Base-by-base conservation (phyloP, 1,284 basidiomycete genomes). In the Ustilago hordei region DNA sequence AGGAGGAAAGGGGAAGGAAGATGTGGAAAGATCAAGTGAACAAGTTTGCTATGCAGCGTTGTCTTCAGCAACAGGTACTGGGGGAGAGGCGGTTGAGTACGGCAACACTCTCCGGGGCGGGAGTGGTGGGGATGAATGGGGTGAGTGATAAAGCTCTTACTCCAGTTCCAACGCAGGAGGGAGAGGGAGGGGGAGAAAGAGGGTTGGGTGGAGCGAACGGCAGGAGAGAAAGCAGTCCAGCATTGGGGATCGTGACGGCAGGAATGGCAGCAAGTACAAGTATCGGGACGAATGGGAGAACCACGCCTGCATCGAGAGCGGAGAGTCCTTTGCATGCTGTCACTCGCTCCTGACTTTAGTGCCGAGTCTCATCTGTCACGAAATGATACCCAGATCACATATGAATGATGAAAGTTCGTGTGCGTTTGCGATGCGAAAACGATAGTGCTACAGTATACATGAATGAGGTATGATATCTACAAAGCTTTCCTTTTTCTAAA, bases 21-120 rank as follows among this genome's bases (percentile, higher is more conserved):
- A 62, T 67, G 2, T 76, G 74, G 74, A 76, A 76, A 54, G 65
- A 68, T 43, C 47, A 76, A 3, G 65, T 76, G 3, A 65, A 76
- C 31, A 71, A 65, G 31, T 35, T 54, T 5, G 74, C 69, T 5
- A 64, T 68, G 64, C 60, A 71, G 8, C 28, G 34, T 1, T 71
- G 65, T 39, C 35, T 76, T 8, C 43, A 75, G 31, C 60, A 73
- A 38, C 38, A 68, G 9, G 39, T n/a, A 1, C 43, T 34, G 28
- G 35, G 11, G 28, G 45, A 5, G 12, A 63, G 66, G n/a, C 17
- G 65, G 19, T 74, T 59, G 55, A 68, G 61, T 8, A 15, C 53
- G 8, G 60, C 69, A 3, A 52, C 64, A 1, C 4, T 60, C 8
- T 53, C 17, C 0, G 64, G 39, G 1, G 9, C 35, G 1, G 13